phyloP scores from a whole-genome alignment of 352 stramenopile species.

The Globisporangium spiculum region DNA sequence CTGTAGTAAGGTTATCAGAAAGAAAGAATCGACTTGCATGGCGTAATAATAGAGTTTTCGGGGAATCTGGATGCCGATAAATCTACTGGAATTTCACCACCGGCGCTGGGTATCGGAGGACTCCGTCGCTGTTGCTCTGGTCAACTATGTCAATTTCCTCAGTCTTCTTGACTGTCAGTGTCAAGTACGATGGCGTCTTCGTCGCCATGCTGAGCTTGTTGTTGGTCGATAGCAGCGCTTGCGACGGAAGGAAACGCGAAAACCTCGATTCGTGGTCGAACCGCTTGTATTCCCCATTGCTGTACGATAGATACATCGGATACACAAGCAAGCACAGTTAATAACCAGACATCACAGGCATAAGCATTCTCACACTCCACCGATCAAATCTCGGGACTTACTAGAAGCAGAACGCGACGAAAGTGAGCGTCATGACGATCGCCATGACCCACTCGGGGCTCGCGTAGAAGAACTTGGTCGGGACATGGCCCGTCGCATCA shows the following conservation, averaged over 20 bases:
- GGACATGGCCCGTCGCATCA: conserved; percentile 28
- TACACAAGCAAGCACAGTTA: background rate
- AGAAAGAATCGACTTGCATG: too few relatives aligned
- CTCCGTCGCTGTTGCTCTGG: background rate
- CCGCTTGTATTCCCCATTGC: conserved; percentile 35
- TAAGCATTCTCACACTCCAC: too few relatives aligned
- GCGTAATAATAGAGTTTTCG: too few relatives aligned
- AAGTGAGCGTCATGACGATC: conserved; percentile 34
- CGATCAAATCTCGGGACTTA: background rate
- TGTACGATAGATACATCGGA: background rate
- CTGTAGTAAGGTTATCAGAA: too few relatives aligned
- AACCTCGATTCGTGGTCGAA: conserved; percentile 18
- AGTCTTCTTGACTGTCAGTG: background rate
- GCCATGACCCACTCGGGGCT: conserved; percentile 55
- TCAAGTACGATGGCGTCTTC: background rate
- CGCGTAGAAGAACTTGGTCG: conserved; percentile 37
- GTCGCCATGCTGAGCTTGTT: background rate
- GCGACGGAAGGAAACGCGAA: background rate
- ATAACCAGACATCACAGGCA: background rate
- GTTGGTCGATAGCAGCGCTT: background rate
- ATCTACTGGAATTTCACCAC: background rate
- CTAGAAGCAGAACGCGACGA: conserved; percentile 37
- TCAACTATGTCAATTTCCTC: background rate
- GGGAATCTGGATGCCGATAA: too few relatives aligned
- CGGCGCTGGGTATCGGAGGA: background rate